phyloP scores from a whole-genome alignment of 139 green algal species.

The Micractinium conductrix region DNA sequence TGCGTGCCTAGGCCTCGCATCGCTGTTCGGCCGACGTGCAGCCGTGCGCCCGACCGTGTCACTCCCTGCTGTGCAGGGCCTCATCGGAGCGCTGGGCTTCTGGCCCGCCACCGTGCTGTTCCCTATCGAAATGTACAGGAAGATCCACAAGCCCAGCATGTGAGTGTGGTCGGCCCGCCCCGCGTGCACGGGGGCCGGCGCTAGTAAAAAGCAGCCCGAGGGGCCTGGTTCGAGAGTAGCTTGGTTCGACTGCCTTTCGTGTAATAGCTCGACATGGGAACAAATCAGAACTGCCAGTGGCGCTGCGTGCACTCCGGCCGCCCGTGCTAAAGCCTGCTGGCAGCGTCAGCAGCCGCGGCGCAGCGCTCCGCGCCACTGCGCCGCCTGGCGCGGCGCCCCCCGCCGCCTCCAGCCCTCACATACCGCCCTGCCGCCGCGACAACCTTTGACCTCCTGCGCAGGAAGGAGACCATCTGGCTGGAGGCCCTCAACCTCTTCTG shows the following conservation, averaged over 20 bases:
- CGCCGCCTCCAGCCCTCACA: background rate
- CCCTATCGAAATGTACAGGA: conserved; percentile 35
- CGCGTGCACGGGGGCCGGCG: too few relatives aligned
- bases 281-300: background rate
- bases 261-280: too few relatives aligned
- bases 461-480: conserved; percentile 23
- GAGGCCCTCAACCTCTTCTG: conserved; percentile 33
- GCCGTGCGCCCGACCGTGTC: too few relatives aligned
- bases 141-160: background rate
- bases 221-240: background rate
- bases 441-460: background rate
- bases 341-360: background rate
- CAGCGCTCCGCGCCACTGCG: background rate
- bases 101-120: conserved; percentile 39
- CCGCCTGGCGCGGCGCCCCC: background rate
- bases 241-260: too few relatives aligned
- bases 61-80: too few relatives aligned
- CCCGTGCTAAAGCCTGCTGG: background rate
- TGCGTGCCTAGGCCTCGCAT: background rate
- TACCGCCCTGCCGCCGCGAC: background rate
- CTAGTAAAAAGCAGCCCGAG: too few relatives aligned
- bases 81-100: background rate
- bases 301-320: background rate
- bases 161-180: too few relatives aligned
- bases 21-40: too few relatives aligned